Conservation (phyloP, 257 asterid species). For the Pogostemon cablin region DNA sequence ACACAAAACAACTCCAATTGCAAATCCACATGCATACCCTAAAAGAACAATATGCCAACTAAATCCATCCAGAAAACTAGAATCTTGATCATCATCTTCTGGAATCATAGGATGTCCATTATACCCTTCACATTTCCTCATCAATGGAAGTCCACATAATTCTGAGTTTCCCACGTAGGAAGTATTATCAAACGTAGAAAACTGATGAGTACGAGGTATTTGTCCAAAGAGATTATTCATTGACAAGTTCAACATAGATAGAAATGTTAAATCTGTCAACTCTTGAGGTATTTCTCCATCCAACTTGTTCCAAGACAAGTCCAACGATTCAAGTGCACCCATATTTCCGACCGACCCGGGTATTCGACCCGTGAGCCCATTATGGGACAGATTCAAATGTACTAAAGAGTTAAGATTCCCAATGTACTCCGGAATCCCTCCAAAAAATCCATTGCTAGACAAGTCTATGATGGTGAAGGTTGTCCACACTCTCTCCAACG, state of each 20-base stretch:
- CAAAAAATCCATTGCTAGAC: slow-evolving; percentile 17
- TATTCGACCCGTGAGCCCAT: slow-evolving; percentile 8
- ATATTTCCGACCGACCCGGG: not conserved
- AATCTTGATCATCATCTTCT: slow-evolving; percentile 1
- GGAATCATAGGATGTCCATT: not conserved
- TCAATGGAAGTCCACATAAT: slow-evolving; percentile 17
- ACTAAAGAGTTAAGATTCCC: slow-evolving; percentile 5
- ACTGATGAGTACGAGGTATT: not conserved
- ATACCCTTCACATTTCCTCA: not conserved
- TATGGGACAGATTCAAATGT: slow-evolving; percentile 14
- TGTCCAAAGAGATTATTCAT: slow-evolving; percentile 8
- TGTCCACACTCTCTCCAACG: not conserved
- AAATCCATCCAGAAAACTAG: slow-evolving; percentile 6
- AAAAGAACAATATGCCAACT: slow-evolving; percentile 10
- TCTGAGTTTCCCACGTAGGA: slow-evolving; percentile 26
- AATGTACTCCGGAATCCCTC: slow-evolving; percentile 3
- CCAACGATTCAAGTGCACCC: slow-evolving; percentile 29
- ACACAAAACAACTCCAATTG: not conserved
- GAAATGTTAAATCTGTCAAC: slow-evolving; percentile 18
- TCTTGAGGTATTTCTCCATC: slow-evolving; percentile 19
- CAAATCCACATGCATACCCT: slow-evolving; percentile 16
- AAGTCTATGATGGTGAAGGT: slow-evolving; percentile 11
- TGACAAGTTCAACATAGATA: slow-evolving; percentile 4
- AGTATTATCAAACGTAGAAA: slow-evolving; percentile 23
- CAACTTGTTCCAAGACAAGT: slow-evolving; percentile 21